A percentile compares a stretch with the other conserved stretches of the same genome.
Conservation (phyloP, 805 yeast genomes). For the Wickerhamiella dianesei region DNA sequence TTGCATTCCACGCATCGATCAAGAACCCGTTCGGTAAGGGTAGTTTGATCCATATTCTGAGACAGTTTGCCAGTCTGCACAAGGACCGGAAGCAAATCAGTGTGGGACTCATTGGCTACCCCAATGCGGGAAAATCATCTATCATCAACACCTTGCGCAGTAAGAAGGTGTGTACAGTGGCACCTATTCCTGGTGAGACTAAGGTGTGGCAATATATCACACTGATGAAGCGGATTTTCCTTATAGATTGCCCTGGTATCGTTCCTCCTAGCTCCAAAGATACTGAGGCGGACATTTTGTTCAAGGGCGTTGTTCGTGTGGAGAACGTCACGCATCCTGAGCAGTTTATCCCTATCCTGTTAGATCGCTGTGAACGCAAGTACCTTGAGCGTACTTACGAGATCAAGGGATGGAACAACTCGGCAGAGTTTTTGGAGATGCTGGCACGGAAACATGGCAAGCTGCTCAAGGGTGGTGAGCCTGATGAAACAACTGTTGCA, state of each 20-base stretch:
- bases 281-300: slow-evolving; percentile 77
- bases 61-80: slow-evolving; percentile 86
- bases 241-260: slow-evolving; percentile 97
- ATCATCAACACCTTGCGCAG: slow-evolving; percentile 85
- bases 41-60: slow-evolving; percentile 76
- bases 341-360: slow-evolving; percentile 79
- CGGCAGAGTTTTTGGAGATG: slow-evolving; percentile 74
- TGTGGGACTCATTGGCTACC: slow-evolving; percentile 95
- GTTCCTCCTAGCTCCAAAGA: slow-evolving; percentile 92
- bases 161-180: slow-evolving; percentile 93
- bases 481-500: slow-evolving; percentile 87
- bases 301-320: slow-evolving; percentile 97
- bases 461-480: slow-evolving; percentile 91
- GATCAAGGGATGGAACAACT: slow-evolving; percentile 68
- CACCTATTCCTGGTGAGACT: slow-evolving; percentile 98
- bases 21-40: slow-evolving; percentile 98
- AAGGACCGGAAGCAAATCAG: slow-evolving; percentile 91
- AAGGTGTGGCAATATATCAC: slow-evolving; percentile 99
- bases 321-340: slow-evolving; percentile 94
- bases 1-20: slow-evolving; percentile 96
- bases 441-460: slow-evolving; percentile 90
- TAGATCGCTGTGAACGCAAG: slow-evolving; percentile 71
- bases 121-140: slow-evolving; percentile 96
- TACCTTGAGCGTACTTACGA: slow-evolving; percentile 94
- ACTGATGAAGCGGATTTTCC: slow-evolving; percentile 84